Evolutionary conservation across 345 rosid genomes (phyloP).

Genomic region (Pistacia atlantica): DNA sequence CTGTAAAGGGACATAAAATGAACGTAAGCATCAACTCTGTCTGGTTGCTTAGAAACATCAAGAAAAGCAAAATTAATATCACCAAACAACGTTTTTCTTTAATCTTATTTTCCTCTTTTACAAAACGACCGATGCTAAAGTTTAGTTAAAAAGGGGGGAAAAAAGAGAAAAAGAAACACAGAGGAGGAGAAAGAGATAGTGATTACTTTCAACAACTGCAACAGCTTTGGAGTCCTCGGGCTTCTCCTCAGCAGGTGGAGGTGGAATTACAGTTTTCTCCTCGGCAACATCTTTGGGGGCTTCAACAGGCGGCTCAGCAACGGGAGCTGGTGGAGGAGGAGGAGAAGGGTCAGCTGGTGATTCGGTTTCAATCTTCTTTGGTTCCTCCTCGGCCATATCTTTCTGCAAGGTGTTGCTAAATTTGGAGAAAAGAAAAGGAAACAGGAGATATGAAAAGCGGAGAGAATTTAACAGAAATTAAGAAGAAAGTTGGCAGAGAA

Average conservation of each 20-base stretch:
- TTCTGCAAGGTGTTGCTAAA: background rate
- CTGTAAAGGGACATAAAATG: too few relatives aligned
- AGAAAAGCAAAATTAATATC: too few relatives aligned
- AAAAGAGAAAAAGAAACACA: background rate
- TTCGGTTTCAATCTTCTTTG: constrained; percentile 46
- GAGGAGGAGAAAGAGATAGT: background rate
- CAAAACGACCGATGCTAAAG: too few relatives aligned
- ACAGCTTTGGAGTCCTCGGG: constrained; percentile 37
- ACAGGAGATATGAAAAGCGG: background rate
- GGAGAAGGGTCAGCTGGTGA: constrained; percentile 23
- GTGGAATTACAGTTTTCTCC: constrained; percentile 45
- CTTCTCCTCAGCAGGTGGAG: constrained; percentile 35
- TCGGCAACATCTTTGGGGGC: constrained; percentile 38
- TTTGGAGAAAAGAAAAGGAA: background rate
- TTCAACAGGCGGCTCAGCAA: constrained; percentile 25
- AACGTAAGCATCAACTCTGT: too few relatives aligned
- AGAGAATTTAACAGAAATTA: background rate
- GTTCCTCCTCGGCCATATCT: constrained; percentile 52
- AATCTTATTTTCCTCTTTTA: too few relatives aligned
- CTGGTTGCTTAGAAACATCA: too few relatives aligned
- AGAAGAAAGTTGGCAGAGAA: background rate
- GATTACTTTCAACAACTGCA: constrained; percentile 39
- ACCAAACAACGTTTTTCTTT: too few relatives aligned
- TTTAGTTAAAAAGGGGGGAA: background rate
- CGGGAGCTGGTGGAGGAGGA: constrained; percentile 19